Evolutionary conservation across 2,329 filamentous ascomycete species (phyloP).

Genomic region (Coniochaeta prunicola): DNA sequence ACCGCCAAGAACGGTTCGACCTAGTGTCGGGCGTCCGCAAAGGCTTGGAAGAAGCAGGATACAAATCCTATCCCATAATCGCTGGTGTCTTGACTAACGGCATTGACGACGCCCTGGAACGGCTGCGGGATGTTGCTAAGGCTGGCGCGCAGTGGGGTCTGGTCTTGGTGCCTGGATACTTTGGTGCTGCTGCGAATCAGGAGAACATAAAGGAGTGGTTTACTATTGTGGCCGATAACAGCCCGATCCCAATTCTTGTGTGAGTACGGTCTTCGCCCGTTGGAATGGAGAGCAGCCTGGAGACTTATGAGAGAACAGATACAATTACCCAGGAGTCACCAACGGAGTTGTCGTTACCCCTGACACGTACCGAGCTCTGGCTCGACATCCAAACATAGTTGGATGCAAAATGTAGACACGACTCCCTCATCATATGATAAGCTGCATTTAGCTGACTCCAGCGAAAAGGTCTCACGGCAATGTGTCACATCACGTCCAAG

Average conservation of each 20-base stretch:
- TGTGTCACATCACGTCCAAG: slow-evolving; percentile 56
- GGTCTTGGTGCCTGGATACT: slow-evolving; percentile 58
- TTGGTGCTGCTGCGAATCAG: slow-evolving; percentile 50
- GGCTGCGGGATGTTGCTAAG: slow-evolving; percentile 38
- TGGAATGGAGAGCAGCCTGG: too few relatives aligned
- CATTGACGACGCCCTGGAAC: slow-evolving; percentile 47
- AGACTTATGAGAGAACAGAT: slow-evolving; percentile 20
- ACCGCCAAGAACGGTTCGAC: slow-evolving; percentile 45
- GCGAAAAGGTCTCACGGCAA: slow-evolving; percentile 46
- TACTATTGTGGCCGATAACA: slow-evolving; percentile 50
- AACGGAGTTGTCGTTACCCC: slow-evolving; percentile 54
- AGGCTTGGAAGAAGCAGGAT: slow-evolving; percentile 47
- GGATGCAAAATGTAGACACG: slow-evolving; percentile 51
- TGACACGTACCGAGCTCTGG: slow-evolving; percentile 48
- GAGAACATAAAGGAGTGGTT: slow-evolving; percentile 56
- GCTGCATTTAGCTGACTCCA: slow-evolving; percentile 8
- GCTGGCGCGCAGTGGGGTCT: slow-evolving; percentile 57
- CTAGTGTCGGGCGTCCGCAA: slow-evolving; percentile 48
- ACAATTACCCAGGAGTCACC: slow-evolving; percentile 56
- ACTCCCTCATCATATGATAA: too few relatives aligned
- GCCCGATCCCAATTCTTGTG: slow-evolving; percentile 53
- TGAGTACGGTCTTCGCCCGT: slow-evolving; percentile 21
- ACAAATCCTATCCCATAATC: slow-evolving; percentile 52
- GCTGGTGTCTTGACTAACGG: slow-evolving; percentile 54
- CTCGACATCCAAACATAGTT: slow-evolving; percentile 57